Evolutionary conservation across 176 grass and related monocot species (phyloP).

Genomic region (Tillandsia fasciculata): DNA sequence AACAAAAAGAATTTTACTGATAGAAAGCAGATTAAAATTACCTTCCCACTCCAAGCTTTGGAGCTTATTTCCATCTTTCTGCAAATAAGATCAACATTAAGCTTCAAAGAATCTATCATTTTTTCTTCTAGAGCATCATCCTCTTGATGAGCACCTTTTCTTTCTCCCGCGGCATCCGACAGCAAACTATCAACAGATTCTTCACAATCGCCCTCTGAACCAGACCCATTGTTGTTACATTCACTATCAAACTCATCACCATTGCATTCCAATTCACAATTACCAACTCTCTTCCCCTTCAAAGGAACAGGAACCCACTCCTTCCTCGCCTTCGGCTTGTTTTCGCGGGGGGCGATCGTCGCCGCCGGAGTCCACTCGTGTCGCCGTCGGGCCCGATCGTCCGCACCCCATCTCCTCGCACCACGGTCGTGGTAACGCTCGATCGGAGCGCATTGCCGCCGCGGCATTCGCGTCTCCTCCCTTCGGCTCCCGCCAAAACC

Average conservation of each 20-base stretch:
- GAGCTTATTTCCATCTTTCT: too few relatives aligned
- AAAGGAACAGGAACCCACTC: constrained; percentile 36
- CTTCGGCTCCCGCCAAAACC: too few relatives aligned
- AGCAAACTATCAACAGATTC: not conserved
- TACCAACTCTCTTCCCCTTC: constrained; percentile 1
- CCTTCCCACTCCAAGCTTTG: too few relatives aligned
- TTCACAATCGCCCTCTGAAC: constrained; percentile 10
- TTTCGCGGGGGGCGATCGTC: not conserved
- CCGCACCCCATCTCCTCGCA: not conserved
- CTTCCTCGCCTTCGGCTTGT: constrained; percentile 10
- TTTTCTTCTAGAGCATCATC: not conserved
- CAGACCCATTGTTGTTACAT: constrained; percentile 12
- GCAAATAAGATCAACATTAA: not conserved
- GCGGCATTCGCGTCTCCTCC: too few relatives aligned
- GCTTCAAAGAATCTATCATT: not conserved
- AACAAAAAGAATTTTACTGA: too few relatives aligned
- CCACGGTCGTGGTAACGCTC: not conserved
- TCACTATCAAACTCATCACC: constrained; percentile 2
- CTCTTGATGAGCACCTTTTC: not conserved
- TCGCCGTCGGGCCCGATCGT: not conserved
- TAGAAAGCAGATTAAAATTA: too few relatives aligned
- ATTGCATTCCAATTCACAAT: too few relatives aligned
- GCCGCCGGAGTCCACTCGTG: not conserved
- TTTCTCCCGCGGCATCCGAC: not conserved
- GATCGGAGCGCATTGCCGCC: not conserved